Base-by-base conservation (phyloP, 2,329 filamentous ascomycete genomes). In the Gliomastix tumulicola region DNA sequence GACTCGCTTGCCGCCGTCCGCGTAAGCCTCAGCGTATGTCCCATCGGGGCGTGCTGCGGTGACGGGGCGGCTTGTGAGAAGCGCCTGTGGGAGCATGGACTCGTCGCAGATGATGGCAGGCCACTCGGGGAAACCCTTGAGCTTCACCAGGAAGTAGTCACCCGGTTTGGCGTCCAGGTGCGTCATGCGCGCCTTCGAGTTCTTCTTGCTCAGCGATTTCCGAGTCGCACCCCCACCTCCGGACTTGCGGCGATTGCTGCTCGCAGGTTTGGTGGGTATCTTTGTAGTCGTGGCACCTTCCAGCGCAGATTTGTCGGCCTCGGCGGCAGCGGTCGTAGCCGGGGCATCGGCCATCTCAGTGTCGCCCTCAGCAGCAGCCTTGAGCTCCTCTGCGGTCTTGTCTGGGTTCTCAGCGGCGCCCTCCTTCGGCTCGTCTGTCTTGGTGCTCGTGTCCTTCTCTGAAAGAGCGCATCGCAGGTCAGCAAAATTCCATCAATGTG, bases 61-160 rank as follows among this genome's bases (percentile, higher is more conserved):
- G 36, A 94, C 86, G 8, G 90, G 92, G 42, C 92, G 83, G 32
- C 75, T 76, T 51, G 74, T 84, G 37, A 94, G 64, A 18, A 98
- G 74, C 12, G 74, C 79, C 40, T 80, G 71, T 3, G 92, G 90
- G 16, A 98, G 79, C 82, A 98, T 97, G 43, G 83, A 81, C 60
- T 98, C 90, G 56, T 95, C 88, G 58, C 87, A 92, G 49, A 98
- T 79, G 55, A 98, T 85, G 37, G 88, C 83, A 13, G 92, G 92
- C 92, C 92, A 98, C 27, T 87, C 82, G 21, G 92, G 87, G 61
- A 87, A 94, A 41, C 90, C 92, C 71, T 94, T 95, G 61, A 98
- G 80, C 60, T 89, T 86, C 45, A 94, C 88, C 55, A 94, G 81
- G 64, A 84, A 97, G 63, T 89, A 84, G 51, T 97, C 84, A 48